Evolutionary conservation across 2,329 filamentous ascomycete species (phyloP).

Genomic region (Talaromyces sp.): DNA sequence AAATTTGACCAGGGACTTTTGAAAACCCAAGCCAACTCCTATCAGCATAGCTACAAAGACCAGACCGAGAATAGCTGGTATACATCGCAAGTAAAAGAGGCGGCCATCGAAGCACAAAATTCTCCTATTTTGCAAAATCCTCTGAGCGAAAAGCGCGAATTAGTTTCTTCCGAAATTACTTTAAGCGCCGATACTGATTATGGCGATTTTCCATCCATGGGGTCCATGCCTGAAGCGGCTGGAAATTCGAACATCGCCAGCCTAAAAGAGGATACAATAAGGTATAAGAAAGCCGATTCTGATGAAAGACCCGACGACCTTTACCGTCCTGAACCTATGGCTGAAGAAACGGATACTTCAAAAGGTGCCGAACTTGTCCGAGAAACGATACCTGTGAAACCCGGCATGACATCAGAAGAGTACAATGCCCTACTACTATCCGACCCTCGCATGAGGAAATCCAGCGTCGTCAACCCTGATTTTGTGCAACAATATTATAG

Average conservation of each 20-base stretch:
- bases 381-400: conserved; percentile 26
- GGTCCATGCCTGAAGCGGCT: neutral
- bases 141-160: conserved; percentile 1
- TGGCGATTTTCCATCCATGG: conserved; percentile 35
- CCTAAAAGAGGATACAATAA: neutral
- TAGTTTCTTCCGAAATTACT: conserved; percentile 5
- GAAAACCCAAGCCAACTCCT: conserved; percentile 60
- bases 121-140: conserved; percentile 25
- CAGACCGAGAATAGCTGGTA: conserved; percentile 84
- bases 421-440: conserved; percentile 82
- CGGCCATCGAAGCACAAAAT: conserved; percentile 22
- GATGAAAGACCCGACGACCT: neutral
- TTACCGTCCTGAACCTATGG: neutral
- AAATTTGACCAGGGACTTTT: conserved; percentile 60
- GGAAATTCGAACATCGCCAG: neutral
- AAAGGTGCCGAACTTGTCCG: conserved; percentile 6
- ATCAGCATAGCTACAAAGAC: conserved; percentile 65
- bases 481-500: conserved; percentile 94
- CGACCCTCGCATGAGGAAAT: conserved; percentile 80
- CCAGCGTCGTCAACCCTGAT: conserved; percentile 85
- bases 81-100: conserved; percentile 60
- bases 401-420: conserved; percentile 74
- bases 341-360: neutral
- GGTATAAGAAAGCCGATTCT: neutral
- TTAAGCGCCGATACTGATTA: conserved; percentile 32